Evolutionary conservation across 305 asterid species (phyloP).

Genomic region (Ajuga reptans): DNA sequence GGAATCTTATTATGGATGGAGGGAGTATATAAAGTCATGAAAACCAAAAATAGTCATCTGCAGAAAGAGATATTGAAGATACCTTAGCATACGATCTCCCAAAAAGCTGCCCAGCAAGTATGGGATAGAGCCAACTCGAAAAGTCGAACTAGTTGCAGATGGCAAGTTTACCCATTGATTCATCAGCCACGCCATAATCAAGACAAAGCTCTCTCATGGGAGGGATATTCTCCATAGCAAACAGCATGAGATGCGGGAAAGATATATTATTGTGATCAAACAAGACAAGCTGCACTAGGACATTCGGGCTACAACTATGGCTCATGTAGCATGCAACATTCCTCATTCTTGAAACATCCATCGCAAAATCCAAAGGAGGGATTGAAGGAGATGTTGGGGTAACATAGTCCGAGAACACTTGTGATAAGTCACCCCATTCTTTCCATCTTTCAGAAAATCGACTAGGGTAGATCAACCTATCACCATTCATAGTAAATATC

Average conservation of each 20-base stretch:
- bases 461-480: constrained; percentile 61
- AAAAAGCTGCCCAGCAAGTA: not conserved
- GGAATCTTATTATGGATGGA: not conserved
- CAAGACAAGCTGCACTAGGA: constrained; percentile 78
- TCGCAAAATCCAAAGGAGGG: constrained; percentile 85
- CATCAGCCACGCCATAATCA: constrained; percentile 83
- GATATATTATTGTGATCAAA: constrained; percentile 66
- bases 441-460: constrained; percentile 75
- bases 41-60: not conserved
- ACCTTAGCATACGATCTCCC: constrained; percentile 21
- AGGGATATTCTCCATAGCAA: constrained; percentile 85
- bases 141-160: constrained; percentile 44
- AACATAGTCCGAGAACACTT: constrained; percentile 46
- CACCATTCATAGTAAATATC: constrained; percentile 77
- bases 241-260: constrained; percentile 82
- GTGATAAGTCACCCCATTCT: constrained; percentile 83
- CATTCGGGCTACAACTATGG: constrained; percentile 77
- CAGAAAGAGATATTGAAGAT: constrained; percentile 3
- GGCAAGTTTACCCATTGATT: constrained; percentile 57
- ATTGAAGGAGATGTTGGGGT: constrained; percentile 50
- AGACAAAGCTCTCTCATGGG: constrained; percentile 78
- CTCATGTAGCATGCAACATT: constrained; percentile 80
- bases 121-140: constrained; percentile 23
- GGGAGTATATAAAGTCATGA: not conserved
- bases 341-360: constrained; percentile 90